These are phyloP conservation scores for Baorangia bicolor DNA, from an alignment of 768 basidiomycete genomes.

Conservation along the genomic window DNA sequence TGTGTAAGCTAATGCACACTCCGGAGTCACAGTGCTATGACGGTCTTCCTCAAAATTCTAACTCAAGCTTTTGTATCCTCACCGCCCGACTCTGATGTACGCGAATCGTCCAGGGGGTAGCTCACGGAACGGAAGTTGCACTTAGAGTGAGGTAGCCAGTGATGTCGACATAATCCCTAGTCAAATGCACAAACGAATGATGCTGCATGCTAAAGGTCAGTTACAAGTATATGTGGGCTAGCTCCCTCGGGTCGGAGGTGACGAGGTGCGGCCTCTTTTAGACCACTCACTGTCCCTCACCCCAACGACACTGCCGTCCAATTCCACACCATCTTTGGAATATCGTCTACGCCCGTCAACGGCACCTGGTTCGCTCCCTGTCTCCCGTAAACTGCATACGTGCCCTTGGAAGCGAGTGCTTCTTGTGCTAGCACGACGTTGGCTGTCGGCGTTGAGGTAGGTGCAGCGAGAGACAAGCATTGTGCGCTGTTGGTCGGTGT, in stretches of 20 bases:
- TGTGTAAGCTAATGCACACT: not conserved
- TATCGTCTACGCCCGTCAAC: conserved; percentile 14
- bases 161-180: no score
- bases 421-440: conserved; percentile 17
- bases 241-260: not conserved
- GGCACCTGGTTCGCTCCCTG: conserved; percentile 2
- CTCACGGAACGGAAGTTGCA: not conserved
- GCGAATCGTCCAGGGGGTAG: no score
- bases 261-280: no score
- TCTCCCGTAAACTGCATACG: conserved; percentile 16
- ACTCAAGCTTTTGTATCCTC: not conserved
- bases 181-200: no score
- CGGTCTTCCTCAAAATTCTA: not conserved
- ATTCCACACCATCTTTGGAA: conserved; percentile 23
- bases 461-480: conserved; percentile 24
- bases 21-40: not conserved
- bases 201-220: not conserved
- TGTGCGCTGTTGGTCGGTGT: conserved; percentile 27
- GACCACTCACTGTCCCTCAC: not conserved
- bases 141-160: not conserved
- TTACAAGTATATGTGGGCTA: not conserved
- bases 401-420: not conserved
- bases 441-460: conserved; percentile 30
- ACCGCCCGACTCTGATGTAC: no score
- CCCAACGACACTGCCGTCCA: conserved; percentile 6